Conservation (phyloP, 2,329 filamentous ascomycete genomes). For the Scytalidium sp. region DNA sequence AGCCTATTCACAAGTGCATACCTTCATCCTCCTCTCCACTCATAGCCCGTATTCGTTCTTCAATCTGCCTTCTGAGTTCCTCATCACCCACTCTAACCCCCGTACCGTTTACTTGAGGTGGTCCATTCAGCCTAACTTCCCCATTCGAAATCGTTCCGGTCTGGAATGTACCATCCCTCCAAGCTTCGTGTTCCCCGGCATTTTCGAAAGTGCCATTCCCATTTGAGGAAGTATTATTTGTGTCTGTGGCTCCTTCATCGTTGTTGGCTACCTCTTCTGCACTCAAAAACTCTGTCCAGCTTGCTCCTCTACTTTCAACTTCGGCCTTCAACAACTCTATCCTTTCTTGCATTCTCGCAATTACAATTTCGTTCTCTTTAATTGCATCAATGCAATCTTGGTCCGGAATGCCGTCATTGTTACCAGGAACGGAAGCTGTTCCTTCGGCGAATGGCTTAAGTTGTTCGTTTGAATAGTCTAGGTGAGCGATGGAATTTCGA, state of each 20-base stretch:
- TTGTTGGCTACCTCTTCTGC: conserved; percentile 38
- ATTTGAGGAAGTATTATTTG: conserved; percentile 11
- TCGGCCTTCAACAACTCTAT: conserved; percentile 62
- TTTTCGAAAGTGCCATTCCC: conserved; percentile 6
- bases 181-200: conserved; percentile 32
- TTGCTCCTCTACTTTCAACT: conserved; percentile 52
- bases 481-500: conserved; percentile 70
- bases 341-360: conserved; percentile 64
- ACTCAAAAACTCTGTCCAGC: conserved; percentile 55
- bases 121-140: conserved; percentile 41
- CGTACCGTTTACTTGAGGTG: conserved; percentile 7
- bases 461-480: conserved; percentile 71
- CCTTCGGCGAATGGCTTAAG: conserved; percentile 64
- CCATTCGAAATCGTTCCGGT: conserved; percentile 54
- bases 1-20: conserved; percentile 53
- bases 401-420: conserved; percentile 47
- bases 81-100: conserved; percentile 56
- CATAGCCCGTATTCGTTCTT: conserved; percentile 49
- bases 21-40: conserved; percentile 49
- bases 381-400: conserved; percentile 73
- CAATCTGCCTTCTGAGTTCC: conserved; percentile 53
- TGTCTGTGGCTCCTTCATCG: conserved; percentile 18
- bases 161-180: conserved; percentile 63
- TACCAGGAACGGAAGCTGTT: conserved; percentile 5
- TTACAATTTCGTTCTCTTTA: conserved; percentile 66